Evolutionary conservation across 192 early-diverging fungal species (phyloP), one percentile per base, ranked within the genome.

Genomic region (Cetraspora pellucida): DNA sequence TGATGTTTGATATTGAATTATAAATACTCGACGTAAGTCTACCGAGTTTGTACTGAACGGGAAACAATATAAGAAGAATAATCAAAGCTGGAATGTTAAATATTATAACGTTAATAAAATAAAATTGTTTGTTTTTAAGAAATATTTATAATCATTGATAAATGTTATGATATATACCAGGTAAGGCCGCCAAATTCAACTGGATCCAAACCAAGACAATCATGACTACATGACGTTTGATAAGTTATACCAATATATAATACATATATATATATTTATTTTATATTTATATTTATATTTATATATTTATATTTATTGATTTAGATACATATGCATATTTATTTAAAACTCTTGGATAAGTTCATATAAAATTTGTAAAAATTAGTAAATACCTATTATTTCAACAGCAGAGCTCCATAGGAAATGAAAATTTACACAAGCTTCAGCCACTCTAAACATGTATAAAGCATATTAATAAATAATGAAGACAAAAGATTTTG

Each of bases 361-460:
- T 64, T 9, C 11, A 44, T 65, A 65, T 37, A 65, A 19, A 19
- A 6, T n/a, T 11, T 6, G 19, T 37, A 37, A 16, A 5, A n/a
- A 28, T 50, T 45, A 28, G 16, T 4, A 52, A 76, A 63, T 77
- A 85, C 83, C 83, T 64, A 82, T 72, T 31, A 86, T 89, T 78
- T 93, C 91, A 17, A 91, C 43, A 1, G 84, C 82, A 4, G 92
- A 91, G 37, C 90, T 91, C 91, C 91, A 93, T 47, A 92, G 71
- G 65, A 85, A 93, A 77, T 93, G 91, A 84, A 87, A 90, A 80
- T 89, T 86, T 60, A 93, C 87, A 61, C 81, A 86, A 21, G 90
- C 87, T 77, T 93, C 91, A 3, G 91, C 91, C 7, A 93, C 75
- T 27, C 85, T 78, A 43, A 37, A 7, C 37, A 37, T 37, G 37